A percentile compares a stretch with the other conserved stretches of the same genome.
These are phyloP conservation scores for Amanita polypyramis DNA, from an alignment of 768 basidiomycete species.

Conservation along the genomic window DNA sequence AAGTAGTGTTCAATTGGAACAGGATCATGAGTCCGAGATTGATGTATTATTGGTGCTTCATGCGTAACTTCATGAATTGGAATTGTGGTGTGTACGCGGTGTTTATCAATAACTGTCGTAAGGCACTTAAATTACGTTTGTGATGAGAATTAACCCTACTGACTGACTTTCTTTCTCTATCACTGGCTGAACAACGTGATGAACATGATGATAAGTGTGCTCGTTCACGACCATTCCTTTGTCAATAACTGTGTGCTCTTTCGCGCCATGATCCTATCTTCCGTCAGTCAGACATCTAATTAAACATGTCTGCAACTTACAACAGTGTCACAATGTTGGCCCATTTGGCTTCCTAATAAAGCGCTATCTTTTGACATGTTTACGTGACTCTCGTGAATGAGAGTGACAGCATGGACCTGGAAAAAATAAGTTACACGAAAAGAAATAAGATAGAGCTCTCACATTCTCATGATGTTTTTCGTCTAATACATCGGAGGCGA, in stretches of 20 bases:
- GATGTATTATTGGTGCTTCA: constrained; percentile 26
- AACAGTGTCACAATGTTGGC: constrained; percentile 17
- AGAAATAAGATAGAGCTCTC: neutral
- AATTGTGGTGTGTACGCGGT: constrained; percentile 22
- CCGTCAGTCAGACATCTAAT: neutral
- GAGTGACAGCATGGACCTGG: constrained; percentile 19
- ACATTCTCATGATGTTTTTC: constrained; percentile 20
- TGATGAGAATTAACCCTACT: constrained; percentile 3
- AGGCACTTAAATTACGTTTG: neutral
- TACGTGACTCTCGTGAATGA: constrained; percentile 18
- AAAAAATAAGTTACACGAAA: neutral
- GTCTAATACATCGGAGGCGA: constrained; percentile 15
- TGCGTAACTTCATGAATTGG: constrained; percentile 25
- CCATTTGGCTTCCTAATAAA: constrained; percentile 19
- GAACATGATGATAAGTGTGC: constrained; percentile 24
- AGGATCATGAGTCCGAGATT: constrained; percentile 22
- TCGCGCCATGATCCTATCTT: constrained; percentile 13
- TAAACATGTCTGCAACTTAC: constrained; percentile 11
- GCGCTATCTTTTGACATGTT: constrained; percentile 19
- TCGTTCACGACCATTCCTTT: constrained; percentile 23
- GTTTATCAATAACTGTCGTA: constrained; percentile 19
- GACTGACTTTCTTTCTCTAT: constrained; percentile 31
- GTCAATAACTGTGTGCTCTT: constrained; percentile 22
- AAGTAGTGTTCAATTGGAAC: constrained; percentile 24
- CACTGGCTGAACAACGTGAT: constrained; percentile 27